Base-by-base conservation (phyloP, 1,284 basidiomycete species). In the Trichosporon faecale region DNA sequence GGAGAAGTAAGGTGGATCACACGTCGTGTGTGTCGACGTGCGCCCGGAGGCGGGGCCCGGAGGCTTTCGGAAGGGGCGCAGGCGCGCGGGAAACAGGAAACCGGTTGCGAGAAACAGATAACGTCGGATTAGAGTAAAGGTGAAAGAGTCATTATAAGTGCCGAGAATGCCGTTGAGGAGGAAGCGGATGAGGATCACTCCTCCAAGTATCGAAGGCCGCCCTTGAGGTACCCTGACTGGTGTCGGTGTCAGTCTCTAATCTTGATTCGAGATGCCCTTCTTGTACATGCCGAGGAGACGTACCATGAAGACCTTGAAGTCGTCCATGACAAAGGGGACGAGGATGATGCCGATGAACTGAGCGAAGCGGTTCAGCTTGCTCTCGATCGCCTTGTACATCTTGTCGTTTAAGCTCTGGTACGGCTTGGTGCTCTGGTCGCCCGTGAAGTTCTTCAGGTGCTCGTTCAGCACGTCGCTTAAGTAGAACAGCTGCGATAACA, bases 271-370 rank as follows among this genome's bases (percentile, higher is more conserved):
- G 3, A n/a, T 18, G 21, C 8, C 27, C n/a, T 1, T 35, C 31
- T 5, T 25, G 18, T 29, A 23, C 12, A 61, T 12, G 27, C 37
- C 12, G 49, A 37, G 16, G 12, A 21, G 12, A 81, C 83, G 95
- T 85, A 98, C 95, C 75, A 98, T 86, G 69, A 98, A 85, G 76
- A 85, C 75, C 61, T 79, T 85, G 12, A 86, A 70, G 70, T 88
- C 87, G 64, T 91, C 90, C 77, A 98, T 88, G 73, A 98, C 92
- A 82, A 97, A 97, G 9, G 92, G 92, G 68, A 97, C 86, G 60
- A 99, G 88, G 68, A 97, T 93, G 55, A 88, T 91, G 6, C 91
- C 91, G 75, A 97, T 94, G 82, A 98, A 98, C 76, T 98, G 93
- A 18, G 93, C 93, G 7, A 89, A 87, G 70, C 91, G 89, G 76